phyloP scores from a whole-genome alignment of 2,329 filamentous ascomycete genomes.

The Endocalyx cinctus region DNA sequence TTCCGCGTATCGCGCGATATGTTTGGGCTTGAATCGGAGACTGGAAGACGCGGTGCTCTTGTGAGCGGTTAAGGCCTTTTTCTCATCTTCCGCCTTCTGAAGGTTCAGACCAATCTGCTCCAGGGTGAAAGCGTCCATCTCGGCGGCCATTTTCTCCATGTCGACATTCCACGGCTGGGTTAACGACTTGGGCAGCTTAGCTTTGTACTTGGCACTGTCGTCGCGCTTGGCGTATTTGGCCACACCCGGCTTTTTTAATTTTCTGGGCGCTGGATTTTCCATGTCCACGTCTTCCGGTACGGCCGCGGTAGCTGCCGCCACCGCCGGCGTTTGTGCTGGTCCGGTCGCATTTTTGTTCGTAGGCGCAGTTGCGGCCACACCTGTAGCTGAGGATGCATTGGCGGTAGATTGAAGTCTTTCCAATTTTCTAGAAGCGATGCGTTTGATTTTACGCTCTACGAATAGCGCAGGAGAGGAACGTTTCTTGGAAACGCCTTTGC shows the following conservation, averaged over 20 bases:
- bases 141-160: constrained; percentile 23
- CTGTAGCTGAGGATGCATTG: no score
- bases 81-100: constrained; percentile 40
- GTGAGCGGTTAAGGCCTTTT: constrained; percentile 22
- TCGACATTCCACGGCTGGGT: constrained; percentile 34
- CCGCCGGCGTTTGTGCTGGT: no score
- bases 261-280: constrained; percentile 19
- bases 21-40: constrained; percentile 51
- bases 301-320: constrained; percentile 4
- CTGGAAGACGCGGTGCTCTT: constrained; percentile 12
- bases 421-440: constrained; percentile 17
- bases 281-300: constrained; percentile 16
- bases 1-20: constrained; percentile 49
- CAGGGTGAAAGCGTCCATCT: constrained; percentile 46
- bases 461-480: constrained; percentile 47
- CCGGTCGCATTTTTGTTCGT: no score
- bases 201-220: constrained; percentile 13
- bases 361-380: no score
- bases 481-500: constrained; percentile 35
- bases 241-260: constrained; percentile 31
- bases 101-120: constrained; percentile 53
- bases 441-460: constrained; percentile 45
- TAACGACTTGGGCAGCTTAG: constrained; percentile 24
- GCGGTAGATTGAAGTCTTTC: constrained; percentile 16
- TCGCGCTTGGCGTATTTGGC: constrained; percentile 18